phyloP scores from a whole-genome alignment of 768 basidiomycete species.

The Hemileccinum rubropunctum region DNA sequence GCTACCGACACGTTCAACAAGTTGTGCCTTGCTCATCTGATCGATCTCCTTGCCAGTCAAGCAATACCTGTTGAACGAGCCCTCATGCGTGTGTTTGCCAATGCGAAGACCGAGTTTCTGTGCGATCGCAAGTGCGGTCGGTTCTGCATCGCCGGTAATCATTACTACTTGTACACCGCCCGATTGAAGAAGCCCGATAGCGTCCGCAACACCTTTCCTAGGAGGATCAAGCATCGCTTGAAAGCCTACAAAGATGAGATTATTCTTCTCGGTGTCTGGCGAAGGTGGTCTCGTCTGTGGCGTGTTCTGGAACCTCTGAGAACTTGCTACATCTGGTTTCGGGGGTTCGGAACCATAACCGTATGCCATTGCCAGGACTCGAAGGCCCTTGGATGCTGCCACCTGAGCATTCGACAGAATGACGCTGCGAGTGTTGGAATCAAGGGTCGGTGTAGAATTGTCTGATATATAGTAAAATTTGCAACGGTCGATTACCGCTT shows the following conservation, averaged over 20 bases:
- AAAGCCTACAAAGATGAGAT: conserved; percentile 88
- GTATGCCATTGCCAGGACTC: conserved; percentile 91
- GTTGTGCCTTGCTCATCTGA: conserved; percentile 73
- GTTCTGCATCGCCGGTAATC: conserved; percentile 95
- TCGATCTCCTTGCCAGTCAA: conserved; percentile 86
- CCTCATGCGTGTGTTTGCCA: conserved; percentile 39
- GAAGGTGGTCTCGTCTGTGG: conserved; percentile 29
- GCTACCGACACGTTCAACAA: conserved; percentile 76
- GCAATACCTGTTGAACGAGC: conserved; percentile 38
- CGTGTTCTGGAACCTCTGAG: conserved; percentile 20
- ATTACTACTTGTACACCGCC: conserved; percentile 96
- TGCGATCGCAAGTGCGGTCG: conserved; percentile 88
- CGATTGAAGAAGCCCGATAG: conserved; percentile 73
- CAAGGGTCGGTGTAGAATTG: conserved; percentile 80
- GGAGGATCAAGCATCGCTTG: conserved; percentile 97
- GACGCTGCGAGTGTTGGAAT: conserved; percentile 60
- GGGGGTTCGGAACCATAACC: conserved; percentile 61
- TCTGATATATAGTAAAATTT: conserved; percentile 88
- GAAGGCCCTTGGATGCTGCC: conserved; percentile 72
- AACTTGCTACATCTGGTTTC: conserved; percentile 15
- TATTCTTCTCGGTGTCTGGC: conserved; percentile 39
- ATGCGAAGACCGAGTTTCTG: conserved; percentile 79
- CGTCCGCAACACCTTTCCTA: conserved; percentile 87
- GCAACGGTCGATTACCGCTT: conserved; percentile 82
- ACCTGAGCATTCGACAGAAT: conserved; percentile 70